Base-by-base conservation (phyloP, 306 rosid species). In the Vachellia pachyceras region DNA sequence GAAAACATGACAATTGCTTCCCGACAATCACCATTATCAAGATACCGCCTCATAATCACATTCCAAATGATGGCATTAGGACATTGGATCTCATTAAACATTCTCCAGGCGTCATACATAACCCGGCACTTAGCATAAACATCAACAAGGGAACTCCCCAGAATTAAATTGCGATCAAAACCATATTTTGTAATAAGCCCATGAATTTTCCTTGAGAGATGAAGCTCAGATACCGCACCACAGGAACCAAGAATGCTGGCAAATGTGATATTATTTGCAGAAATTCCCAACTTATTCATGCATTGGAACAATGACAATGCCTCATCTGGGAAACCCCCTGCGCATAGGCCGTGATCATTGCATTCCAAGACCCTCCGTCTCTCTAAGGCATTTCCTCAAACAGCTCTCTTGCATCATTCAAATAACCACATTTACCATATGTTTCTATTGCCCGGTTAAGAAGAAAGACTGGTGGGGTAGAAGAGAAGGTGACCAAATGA, bases 351-450 rank as follows among this genome's bases (percentile, higher is more conserved):
- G 85, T 85, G 54, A 92, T 82, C 75, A 92, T 73, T 2, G 92
- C 87, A 74, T 92, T 92, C 95, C 92, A 90, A 3, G 97, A 82
- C 1, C 92, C 97, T 0, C 91, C 93, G 41, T 92, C 92, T 85
- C 87, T 76, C 0, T 77, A 77, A 45, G 91, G 93, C 97, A 92
- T 92, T 90, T 92, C 92, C 54, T 92, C 92, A 79, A 92, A 90
- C 85, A 92, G 66, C 82, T 86, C 91, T 39, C 85, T 22, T 0
- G 95, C 94, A 44, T 92, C 94, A 3, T 68, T 87, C n/a, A 92
- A 68, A 55, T 63, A 90, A 20, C 88, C 85, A 39, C 94, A 92
- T 89, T 81, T 87, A 0, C 86, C 91, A 7, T 88, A 92, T 0
- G 95, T 14, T 10, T 92, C 97, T 10, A 90, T 88, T 29, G 88